Conservation (phyloP, 179 eudicot species). For the Patellifolia procumbens region DNA sequence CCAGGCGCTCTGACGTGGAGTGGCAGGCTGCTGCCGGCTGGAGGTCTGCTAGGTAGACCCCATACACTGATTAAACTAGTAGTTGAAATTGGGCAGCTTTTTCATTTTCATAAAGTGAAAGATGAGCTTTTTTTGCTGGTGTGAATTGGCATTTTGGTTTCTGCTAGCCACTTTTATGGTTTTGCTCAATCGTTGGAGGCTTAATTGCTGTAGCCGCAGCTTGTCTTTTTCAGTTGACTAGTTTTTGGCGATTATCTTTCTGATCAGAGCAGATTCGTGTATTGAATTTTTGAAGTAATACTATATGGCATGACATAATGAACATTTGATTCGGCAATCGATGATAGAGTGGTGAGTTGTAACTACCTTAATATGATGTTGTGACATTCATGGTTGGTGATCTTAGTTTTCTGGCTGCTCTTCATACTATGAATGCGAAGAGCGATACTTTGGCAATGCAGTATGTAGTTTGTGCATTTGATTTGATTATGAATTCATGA, state of each 20-base stretch:
- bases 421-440: background rate
- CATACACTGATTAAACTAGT: too few relatives aligned
- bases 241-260: background rate
- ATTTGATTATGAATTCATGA: background rate
- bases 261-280: background rate
- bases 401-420: background rate
- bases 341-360: too few relatives aligned
- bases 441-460: background rate
- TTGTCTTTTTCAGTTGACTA: background rate
- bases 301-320: background rate
- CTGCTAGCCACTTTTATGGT: background rate
- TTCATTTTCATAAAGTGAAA: background rate
- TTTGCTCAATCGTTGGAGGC: too few relatives aligned
- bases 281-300: background rate
- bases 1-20: too few relatives aligned
- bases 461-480: background rate
- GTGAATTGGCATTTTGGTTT: background rate
- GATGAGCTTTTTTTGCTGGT: background rate
- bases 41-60: too few relatives aligned
- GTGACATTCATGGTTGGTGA: background rate
- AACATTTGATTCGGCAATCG: too few relatives aligned
- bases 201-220: background rate
- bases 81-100: background rate
- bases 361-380: too few relatives aligned
- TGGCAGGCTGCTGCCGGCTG: too few relatives aligned